Evolutionary conservation across 2,329 filamentous ascomycete species (phyloP).

Genomic region (Xenoacremonium recifei): DNA sequence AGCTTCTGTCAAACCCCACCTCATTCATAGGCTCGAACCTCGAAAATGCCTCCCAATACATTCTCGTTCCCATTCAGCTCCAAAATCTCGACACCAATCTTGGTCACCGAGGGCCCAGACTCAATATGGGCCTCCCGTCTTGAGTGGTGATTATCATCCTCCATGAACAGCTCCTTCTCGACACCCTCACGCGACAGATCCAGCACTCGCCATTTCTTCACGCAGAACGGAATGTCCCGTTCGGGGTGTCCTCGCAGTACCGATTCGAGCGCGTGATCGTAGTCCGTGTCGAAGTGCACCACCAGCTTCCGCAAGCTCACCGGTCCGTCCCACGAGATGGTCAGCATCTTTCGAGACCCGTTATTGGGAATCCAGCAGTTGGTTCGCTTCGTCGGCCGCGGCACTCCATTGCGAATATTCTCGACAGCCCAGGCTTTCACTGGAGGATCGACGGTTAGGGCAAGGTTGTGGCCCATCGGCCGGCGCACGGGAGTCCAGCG

Average conservation of each 20-base stretch:
- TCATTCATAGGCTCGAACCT: slow-evolving; percentile 21
- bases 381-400: slow-evolving; percentile 21
- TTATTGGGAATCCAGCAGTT: slow-evolving; percentile 21
- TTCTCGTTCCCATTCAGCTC: slow-evolving; percentile 20
- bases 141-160: slow-evolving; percentile 19
- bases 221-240: slow-evolving; percentile 21
- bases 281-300: slow-evolving; percentile 25
- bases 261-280: slow-evolving; percentile 23
- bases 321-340: slow-evolving; percentile 12
- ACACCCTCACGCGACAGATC: slow-evolving; percentile 13
- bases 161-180: slow-evolving; percentile 17
- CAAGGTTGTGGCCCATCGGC: slow-evolving; percentile 24
- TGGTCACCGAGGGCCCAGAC: not conserved
- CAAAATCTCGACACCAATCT: slow-evolving; percentile 19
- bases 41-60: slow-evolving; percentile 22
- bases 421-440: slow-evolving; percentile 13
- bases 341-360: slow-evolving; percentile 6
- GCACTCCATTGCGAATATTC: slow-evolving; percentile 18
- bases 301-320: slow-evolving; percentile 13
- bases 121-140: slow-evolving; percentile 15
- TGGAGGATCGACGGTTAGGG: slow-evolving; percentile 14
- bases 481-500: slow-evolving; percentile 24
- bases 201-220: slow-evolving; percentile 21
- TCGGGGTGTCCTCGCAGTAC: slow-evolving; percentile 24
- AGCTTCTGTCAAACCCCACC: too few relatives aligned